These are phyloP conservation scores for Elsinoe necatrix DNA, from an alignment of 2,329 filamentous ascomycete genomes.

Conservation along the genomic window DNA sequence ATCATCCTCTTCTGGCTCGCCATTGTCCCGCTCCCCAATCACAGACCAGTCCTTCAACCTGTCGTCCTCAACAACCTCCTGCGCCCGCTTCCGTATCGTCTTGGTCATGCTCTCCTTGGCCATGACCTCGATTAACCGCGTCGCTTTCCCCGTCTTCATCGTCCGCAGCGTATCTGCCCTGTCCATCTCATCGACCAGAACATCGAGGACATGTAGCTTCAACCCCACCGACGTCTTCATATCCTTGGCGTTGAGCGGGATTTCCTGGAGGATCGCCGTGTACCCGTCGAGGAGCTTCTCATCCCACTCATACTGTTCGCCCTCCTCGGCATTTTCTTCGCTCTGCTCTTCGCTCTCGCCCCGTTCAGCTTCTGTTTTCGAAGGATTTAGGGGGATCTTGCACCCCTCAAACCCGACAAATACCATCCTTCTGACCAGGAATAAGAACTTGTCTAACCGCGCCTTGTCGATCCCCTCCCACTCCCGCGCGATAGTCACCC, in stretches of 20 bases:
- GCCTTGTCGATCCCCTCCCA: conserved; percentile 44
- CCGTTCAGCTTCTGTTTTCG: conserved; percentile 34
- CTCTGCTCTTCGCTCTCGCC: conserved; percentile 36
- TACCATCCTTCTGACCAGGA: conserved; percentile 71
- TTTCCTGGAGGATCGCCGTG: conserved; percentile 40
- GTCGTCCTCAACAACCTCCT: conserved; percentile 64
- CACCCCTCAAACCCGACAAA: conserved; percentile 54
- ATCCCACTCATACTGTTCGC: conserved; percentile 29
- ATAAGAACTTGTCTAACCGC: conserved; percentile 82
- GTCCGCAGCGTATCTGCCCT: conserved; percentile 49
- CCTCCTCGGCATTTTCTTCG: conserved; percentile 25
- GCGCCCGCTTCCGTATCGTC: conserved; percentile 60
- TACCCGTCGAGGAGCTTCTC: conserved; percentile 18
- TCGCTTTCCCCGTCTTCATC: conserved; percentile 41
- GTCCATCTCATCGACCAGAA: conserved; percentile 86
- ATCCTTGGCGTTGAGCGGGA: conserved; percentile 39
- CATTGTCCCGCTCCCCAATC: not conserved
- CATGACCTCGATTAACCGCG: conserved; percentile 50
- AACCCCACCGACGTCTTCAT: conserved; percentile 69
- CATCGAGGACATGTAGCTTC: conserved; percentile 76
- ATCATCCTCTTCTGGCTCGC: conserved; percentile 33
- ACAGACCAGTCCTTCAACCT: conserved; percentile 57
- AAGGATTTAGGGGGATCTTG: conserved; percentile 31
- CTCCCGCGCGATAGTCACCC: conserved; percentile 44
- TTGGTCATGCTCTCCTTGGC: conserved; percentile 55